Conservation (phyloP, 768 basidiomycete species). For the Leccinellum rugosiceps region DNA sequence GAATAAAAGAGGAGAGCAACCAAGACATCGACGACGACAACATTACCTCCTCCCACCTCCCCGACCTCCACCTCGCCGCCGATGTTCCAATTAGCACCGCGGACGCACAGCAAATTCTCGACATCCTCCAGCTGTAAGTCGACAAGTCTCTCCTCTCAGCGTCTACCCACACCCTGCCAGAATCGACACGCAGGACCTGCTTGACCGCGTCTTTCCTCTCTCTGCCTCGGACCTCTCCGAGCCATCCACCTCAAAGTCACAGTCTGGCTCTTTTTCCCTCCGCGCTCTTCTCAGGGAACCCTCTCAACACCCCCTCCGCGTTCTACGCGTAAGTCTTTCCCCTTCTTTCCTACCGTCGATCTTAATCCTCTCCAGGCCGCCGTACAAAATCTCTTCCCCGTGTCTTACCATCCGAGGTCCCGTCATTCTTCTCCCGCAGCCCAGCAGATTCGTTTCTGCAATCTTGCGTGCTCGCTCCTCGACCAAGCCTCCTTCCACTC, state of each 20-base stretch:
- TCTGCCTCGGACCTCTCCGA: constrained; percentile 36
- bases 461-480: constrained; percentile 67
- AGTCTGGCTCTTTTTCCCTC: constrained; percentile 42
- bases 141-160: not conserved
- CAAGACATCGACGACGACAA: constrained; percentile 21
- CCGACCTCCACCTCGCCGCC: constrained; percentile 37
- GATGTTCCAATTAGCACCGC: constrained; percentile 44
- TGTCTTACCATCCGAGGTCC: constrained; percentile 65
- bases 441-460: constrained; percentile 73
- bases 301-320: constrained; percentile 49
- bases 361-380: constrained; percentile 45
- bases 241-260: constrained; percentile 39
- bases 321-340: constrained; percentile 51
- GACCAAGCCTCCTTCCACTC: constrained; percentile 60
- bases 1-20: constrained; percentile 36
- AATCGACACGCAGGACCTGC: constrained; percentile 68
- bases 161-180: constrained; percentile 32
- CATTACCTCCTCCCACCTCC: constrained; percentile 15
- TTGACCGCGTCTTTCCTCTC: constrained; percentile 75
- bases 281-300: constrained; percentile 56
- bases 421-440: constrained; percentile 57
- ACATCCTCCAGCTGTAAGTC: constrained; percentile 55
- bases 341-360: constrained; percentile 11
- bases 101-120: constrained; percentile 54
- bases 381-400: constrained; percentile 63